A percentile compares a stretch with the other conserved stretches of the same genome.
Conservation (phyloP, 2,329 filamentous ascomycete genomes). For the Alternaria dauci region DNA sequence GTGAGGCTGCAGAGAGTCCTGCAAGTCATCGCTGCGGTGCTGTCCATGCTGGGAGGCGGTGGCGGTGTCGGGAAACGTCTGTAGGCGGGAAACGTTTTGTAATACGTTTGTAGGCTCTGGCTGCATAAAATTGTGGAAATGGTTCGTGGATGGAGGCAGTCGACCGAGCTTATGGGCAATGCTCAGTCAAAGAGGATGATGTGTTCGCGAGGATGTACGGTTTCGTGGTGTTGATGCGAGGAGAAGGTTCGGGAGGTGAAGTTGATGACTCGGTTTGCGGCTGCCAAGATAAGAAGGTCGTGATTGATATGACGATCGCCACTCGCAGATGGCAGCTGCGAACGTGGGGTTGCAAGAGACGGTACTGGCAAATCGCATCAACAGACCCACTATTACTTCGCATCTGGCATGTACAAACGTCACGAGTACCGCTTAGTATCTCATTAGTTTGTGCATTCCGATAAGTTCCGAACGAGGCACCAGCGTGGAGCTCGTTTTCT, state of each 20-base stretch:
- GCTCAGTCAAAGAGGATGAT: slow-evolving; percentile 45
- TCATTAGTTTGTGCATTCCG: slow-evolving; percentile 7
- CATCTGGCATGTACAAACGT: slow-evolving; percentile 2
- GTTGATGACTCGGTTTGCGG: slow-evolving; percentile 20
- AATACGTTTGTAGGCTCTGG: slow-evolving; percentile 63
- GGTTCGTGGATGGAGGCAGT: slow-evolving; percentile 41
- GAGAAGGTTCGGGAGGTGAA: slow-evolving; percentile 9
- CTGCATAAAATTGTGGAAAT: slow-evolving; percentile 68
- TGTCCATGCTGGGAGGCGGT: slow-evolving; percentile 67
- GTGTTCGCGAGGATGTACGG: slow-evolving; percentile 29
- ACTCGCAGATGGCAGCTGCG: slow-evolving; percentile 12
- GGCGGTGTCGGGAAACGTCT: slow-evolving; percentile 49
- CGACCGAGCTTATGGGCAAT: slow-evolving; percentile 64
- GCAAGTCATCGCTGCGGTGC: slow-evolving; percentile 56
- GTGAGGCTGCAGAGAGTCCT: slow-evolving; percentile 53
- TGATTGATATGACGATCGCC: slow-evolving; percentile 26
- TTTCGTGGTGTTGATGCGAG: slow-evolving; percentile 25
- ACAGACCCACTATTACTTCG: slow-evolving; percentile 9
- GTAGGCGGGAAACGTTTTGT: slow-evolving; percentile 55
- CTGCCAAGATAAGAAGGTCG: slow-evolving; percentile 19
- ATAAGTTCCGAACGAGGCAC: slow-evolving; percentile 5
- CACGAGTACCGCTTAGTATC: slow-evolving; percentile 6
- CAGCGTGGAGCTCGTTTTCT: no score
- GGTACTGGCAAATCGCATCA: slow-evolving; percentile 4
- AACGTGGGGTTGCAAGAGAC: slow-evolving; percentile 22